Evolutionary conservation across 805 yeast genomes (phyloP), one percentile per base, ranked within the genome.

Genomic region (Candida nonsorbophila): DNA sequence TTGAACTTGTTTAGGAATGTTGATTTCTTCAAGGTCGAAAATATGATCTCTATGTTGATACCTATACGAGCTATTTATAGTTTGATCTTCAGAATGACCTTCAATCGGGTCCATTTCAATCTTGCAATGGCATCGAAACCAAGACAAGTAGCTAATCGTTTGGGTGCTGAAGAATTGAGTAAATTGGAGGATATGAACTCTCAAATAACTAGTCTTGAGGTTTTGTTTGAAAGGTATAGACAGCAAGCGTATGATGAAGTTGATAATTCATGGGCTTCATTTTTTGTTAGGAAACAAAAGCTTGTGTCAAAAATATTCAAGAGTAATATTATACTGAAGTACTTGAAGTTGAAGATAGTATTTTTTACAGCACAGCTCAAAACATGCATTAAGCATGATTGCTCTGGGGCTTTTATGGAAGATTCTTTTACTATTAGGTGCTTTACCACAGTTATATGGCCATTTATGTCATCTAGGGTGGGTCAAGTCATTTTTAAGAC

Each of bases 31-130:
- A 45, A 51, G 25, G 41, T 58, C 1, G 40, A 44, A 20, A 53
- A 51, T 28, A 41, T 64, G 50, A 45, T 63, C 7, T 58, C 60
- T 3, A 28, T 57, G 37, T 27, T 61, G 19, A 41, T 60, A 5
- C 69, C 69, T 0, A 29, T 44, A 6, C 41, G 70, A 22, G 59
- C 67, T 61, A 32, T 38, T 7, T 64, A 64, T 33, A 67, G 58
- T 34, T 16, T 60, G 7, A 21, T 53, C 14, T 58, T 47, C 35
- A 40, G 63, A 9, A 25, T 58, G 16, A 53, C 63, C 0, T 27
- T 60, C 15, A 64, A 64, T 43, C 40, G 54, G 22, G 18, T 44
- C 2, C 56, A 61, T 34, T 60, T 62, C 25, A 40, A 53, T 28
- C 28, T 58, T 9, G 39, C 53, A 10, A 37, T 53, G 41, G 37